Evolutionary conservation across 257 asterid genomes (phyloP), one percentile per base, ranked within the genome.

Genomic region (Solanum etuberosum): DNA sequence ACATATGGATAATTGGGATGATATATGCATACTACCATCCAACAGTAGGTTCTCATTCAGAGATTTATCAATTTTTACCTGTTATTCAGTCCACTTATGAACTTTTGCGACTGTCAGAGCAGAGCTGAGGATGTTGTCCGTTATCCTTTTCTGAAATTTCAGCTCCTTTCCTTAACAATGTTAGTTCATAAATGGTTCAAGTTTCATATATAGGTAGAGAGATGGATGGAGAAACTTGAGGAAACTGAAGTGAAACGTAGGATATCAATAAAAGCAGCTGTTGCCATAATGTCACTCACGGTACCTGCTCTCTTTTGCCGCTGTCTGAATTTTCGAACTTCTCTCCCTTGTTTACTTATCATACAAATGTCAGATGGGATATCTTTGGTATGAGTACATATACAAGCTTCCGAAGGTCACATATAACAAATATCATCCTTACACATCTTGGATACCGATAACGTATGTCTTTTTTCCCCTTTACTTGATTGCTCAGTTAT

Each of bases 161-260:
- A 25, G 38, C 37, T 78, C 38, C 38, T 11, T 78, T 78, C 38
- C 63, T 78, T 78, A 27, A 78, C 25, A 43, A 43, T 78, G 38
- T 42, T 42, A 43, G 84, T 25, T 78, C 63, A 78, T 78, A 78
- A 78, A 42, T 85, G 32, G 51, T 86, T 46, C 85, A 63, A 70
- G 87, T 90, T 87, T 72, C 88, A 48, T 65, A n/a, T 85, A 86
- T 32, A 96, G 98, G 98, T 96, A 34, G 99, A 95, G 91, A 93
- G 92, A 89, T 95, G 97, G 98, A 93, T 95, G 99, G 99, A 96
- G 84, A 96, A 95, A 87, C 91, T 96, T 92, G 98, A 96, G 94
- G 99, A 96, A 92, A 89, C 95, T 87, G 98, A 96, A 91, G 86
- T 83, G 31, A 96, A 92, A 86, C 95, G 92, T 88, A 92, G 95